Evolutionary conservation across 176 grass and related monocot species (phyloP).

Genomic region (Ananas comosus): DNA sequence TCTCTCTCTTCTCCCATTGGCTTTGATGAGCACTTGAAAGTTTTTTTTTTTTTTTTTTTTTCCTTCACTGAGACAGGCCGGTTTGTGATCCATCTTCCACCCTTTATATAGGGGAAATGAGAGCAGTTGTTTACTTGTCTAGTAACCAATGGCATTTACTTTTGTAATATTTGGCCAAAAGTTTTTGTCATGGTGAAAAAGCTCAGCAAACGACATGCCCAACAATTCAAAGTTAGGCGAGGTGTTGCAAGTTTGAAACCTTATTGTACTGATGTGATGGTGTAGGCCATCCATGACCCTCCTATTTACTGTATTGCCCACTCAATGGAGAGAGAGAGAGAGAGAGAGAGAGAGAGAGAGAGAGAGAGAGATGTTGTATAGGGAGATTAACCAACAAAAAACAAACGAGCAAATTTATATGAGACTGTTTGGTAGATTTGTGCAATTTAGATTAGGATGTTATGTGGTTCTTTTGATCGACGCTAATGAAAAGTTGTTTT

Average conservation of each 20-base stretch:
- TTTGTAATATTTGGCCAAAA: neutral
- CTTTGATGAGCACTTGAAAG: neutral
- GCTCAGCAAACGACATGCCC: neutral
- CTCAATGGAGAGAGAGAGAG: no score
- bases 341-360: no score
- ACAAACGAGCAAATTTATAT: no score
- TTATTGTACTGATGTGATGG: neutral
- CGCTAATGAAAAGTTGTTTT: no score
- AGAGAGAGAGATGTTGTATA: no score
- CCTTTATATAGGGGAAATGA: neutral
- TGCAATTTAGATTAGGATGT: no score
- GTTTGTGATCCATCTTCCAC: neutral
- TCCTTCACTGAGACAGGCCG: neutral
- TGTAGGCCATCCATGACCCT: neutral
- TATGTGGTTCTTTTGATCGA: no score
- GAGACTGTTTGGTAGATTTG: no score
- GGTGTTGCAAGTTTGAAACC: constrained; percentile 1
- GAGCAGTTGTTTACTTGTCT: neutral
- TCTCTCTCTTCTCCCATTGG: constrained; percentile 12
- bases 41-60: neutral
- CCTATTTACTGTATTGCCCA: neutral
- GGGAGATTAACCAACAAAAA: no score
- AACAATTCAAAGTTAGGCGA: neutral
- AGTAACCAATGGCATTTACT: neutral
- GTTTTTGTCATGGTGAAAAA: neutral